phyloP scores from a whole-genome alignment of 2,329 filamentous ascomycete genomes.

The Fonsecaea nubica region DNA sequence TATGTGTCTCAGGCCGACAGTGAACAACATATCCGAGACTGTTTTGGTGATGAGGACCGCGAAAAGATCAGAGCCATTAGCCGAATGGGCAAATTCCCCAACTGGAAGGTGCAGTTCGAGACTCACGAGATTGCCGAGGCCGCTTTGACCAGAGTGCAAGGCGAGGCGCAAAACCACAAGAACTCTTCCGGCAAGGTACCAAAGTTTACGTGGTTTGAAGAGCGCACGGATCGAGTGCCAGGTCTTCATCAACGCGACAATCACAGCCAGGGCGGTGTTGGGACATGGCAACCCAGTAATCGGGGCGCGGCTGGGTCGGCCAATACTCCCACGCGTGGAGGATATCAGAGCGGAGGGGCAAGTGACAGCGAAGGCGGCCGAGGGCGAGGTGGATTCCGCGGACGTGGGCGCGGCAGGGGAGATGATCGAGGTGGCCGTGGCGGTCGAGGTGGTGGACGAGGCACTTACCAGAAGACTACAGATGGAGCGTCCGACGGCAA shows the following conservation, averaged over 20 bases:
- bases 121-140: constrained; percentile 78
- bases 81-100: constrained; percentile 70
- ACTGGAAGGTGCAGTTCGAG: constrained; percentile 87
- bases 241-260: constrained; percentile 48
- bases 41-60: constrained; percentile 84
- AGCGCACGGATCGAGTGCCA: constrained; percentile 56
- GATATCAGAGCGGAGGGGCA: constrained; percentile 84
- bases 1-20: constrained; percentile 87
- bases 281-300: constrained; percentile 62
- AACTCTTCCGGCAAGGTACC: constrained; percentile 77
- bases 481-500: constrained; percentile 55
- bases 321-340: constrained; percentile 65
- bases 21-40: constrained; percentile 79
- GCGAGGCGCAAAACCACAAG: constrained; percentile 74
- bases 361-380: constrained; percentile 76
- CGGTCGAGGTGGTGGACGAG: constrained; percentile 63
- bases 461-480: constrained; percentile 64
- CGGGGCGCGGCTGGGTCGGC: constrained; percentile 70
- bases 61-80: constrained; percentile 79
- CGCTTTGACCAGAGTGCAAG: constrained; percentile 71
- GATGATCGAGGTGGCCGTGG: constrained; percentile 63
- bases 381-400: constrained; percentile 61
- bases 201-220: constrained; percentile 81
- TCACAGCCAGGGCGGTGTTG: constrained; percentile 55
- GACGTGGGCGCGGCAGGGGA: constrained; percentile 64